Percentiles rank a stretch among this genome's conserved stretches.
Evolutionary conservation across 2,329 filamentous ascomycete species (phyloP).

Genomic region (Ceratocystis huliohia): DNA sequence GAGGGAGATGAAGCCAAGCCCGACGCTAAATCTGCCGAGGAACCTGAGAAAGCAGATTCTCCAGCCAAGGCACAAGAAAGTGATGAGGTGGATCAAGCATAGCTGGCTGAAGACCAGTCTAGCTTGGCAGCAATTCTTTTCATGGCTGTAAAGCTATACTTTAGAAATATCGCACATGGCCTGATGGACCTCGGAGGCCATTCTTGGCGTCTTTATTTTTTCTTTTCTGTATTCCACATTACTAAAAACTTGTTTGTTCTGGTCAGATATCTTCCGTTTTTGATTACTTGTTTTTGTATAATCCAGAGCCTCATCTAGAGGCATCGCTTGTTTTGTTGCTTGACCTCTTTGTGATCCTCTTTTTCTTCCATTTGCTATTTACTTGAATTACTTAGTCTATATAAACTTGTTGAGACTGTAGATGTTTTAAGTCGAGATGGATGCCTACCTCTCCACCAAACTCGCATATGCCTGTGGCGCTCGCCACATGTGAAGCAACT

Average conservation of each 20-base stretch:
- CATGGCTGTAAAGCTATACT: not conserved
- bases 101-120: not conserved
- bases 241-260: too few species aligned
- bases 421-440: too few species aligned
- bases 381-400: too few species aligned
- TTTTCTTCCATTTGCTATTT: too few species aligned
- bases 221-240: not conserved
- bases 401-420: too few species aligned
- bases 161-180: not conserved
- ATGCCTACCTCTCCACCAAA: too few species aligned
- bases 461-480: too few species aligned
- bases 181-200: not conserved
- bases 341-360: too few species aligned
- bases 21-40: not conserved
- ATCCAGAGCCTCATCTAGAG: too few species aligned
- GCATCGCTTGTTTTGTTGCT: too few species aligned
- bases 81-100: slow-evolving; percentile 12
- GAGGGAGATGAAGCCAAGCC: slow-evolving; percentile 17
- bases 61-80: slow-evolving; percentile 4
- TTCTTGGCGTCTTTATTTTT: not conserved
- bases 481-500: too few species aligned
- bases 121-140: not conserved
- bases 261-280: not conserved
- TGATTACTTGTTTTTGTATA: not conserved
- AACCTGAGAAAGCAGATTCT: not conserved